phyloP scores from a whole-genome alignment of 2,329 filamentous ascomycete genomes.

The Sarocladium kiliense region DNA sequence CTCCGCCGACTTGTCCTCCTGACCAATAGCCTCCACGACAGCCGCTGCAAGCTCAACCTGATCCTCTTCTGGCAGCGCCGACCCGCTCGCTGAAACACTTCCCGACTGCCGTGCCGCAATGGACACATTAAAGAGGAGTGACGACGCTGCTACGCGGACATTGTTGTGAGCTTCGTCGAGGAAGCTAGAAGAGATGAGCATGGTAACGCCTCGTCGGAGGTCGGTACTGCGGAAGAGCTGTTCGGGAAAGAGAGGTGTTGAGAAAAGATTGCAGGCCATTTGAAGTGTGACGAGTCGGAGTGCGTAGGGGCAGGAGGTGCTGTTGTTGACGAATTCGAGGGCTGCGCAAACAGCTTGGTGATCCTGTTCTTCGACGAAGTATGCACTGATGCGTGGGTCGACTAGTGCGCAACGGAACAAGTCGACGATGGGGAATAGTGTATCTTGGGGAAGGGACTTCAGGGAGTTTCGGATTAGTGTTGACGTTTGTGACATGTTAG shows the following conservation, averaged over 20 bases:
- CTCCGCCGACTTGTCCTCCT: slow-evolving; percentile 59
- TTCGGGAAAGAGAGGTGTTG: slow-evolving; percentile 63
- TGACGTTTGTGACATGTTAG: slow-evolving; percentile 63
- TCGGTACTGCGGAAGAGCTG: slow-evolving; percentile 48
- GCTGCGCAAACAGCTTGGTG: slow-evolving; percentile 60
- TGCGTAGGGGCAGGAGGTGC: slow-evolving; percentile 65
- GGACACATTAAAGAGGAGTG: slow-evolving; percentile 78
- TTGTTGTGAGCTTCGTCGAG: slow-evolving; percentile 70
- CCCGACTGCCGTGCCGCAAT: slow-evolving; percentile 58
- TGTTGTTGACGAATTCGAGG: slow-evolving; percentile 52
- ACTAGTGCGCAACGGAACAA: slow-evolving; percentile 72
- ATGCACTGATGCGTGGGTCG: slow-evolving; percentile 75
- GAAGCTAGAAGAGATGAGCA: slow-evolving; percentile 70
- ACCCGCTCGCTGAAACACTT: slow-evolving; percentile 42
- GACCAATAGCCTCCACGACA: slow-evolving; percentile 65
- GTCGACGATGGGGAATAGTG: slow-evolving; percentile 79
- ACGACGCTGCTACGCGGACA: slow-evolving; percentile 75
- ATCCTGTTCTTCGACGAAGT: slow-evolving; percentile 69
- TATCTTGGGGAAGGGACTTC: slow-evolving; percentile 52
- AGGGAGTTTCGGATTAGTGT: slow-evolving; percentile 53
- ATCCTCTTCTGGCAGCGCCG: slow-evolving; percentile 60
- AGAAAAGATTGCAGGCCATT: slow-evolving; percentile 80
- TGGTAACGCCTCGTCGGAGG: slow-evolving; percentile 56
- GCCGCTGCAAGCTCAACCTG: slow-evolving; percentile 80
- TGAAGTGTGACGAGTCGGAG: slow-evolving; percentile 80